Evolutionary conservation across 441 rosid genomes (phyloP).

Genomic region (Populus hybrid): DNA sequence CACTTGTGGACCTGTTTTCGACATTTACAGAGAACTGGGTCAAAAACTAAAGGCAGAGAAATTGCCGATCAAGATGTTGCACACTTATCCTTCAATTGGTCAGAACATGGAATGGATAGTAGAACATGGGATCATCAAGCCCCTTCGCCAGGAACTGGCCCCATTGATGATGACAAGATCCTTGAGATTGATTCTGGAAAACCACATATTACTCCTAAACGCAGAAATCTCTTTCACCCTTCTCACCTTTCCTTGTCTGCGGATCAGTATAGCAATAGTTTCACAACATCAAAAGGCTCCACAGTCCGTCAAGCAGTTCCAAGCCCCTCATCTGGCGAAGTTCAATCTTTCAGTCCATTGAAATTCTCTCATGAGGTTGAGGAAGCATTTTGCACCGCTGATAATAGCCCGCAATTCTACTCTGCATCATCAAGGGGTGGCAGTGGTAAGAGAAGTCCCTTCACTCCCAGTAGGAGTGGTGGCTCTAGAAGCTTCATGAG

Average conservation of each 20-base stretch:
- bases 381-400: conserved; percentile 59
- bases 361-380: conserved; percentile 43
- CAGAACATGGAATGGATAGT: conserved; percentile 31
- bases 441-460: conserved; percentile 31
- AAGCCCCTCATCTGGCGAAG: conserved; percentile 58
- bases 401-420: conserved; percentile 70
- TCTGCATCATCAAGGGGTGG: conserved; percentile 26
- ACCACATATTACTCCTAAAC: conserved; percentile 38
- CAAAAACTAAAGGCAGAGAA: conserved; percentile 45
- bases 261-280: conserved; percentile 44
- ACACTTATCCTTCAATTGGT: conserved; percentile 28
- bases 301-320: conserved; percentile 36
- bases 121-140: conserved; percentile 33
- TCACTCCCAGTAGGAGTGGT: conserved; percentile 66
- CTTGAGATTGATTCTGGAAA: conserved; percentile 66
- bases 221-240: conserved; percentile 48
- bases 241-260: conserved; percentile 32
- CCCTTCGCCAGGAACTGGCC: conserved; percentile 27
- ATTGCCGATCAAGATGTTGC: conserved; percentile 31
- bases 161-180: conserved; percentile 54
- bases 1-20: background rate
- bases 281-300: conserved; percentile 51
- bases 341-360: conserved; percentile 46
- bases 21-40: conserved; percentile 58
- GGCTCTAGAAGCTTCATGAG: conserved; percentile 49